A percentile compares a stretch with the other conserved stretches of the same genome.
These are phyloP conservation scores for Dioscorea cayenensis DNA, from an alignment of 116 monocot species.

Conservation along the genomic window DNA sequence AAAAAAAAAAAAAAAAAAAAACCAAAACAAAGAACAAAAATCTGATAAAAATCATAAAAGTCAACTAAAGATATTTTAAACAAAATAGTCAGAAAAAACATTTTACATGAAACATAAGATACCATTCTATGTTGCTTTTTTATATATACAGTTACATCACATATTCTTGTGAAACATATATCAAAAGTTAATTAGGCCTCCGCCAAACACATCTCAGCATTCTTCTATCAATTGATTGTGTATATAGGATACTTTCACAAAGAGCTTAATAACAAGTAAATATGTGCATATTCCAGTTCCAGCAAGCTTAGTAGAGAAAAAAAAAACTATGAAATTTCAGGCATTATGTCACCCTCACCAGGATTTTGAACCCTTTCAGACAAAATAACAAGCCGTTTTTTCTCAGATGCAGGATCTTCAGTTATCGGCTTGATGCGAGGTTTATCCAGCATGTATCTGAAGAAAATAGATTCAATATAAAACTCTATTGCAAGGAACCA, in stretches of 20 bases:
- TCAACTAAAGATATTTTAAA: background rate
- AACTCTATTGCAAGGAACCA: background rate
- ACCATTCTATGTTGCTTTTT: background rate
- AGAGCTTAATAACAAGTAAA: no score
- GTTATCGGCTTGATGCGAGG: conserved; percentile 73
- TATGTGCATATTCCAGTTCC: no score
- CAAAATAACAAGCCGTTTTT: conserved; percentile 64
- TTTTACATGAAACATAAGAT: background rate
- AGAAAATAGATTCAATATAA: conserved; percentile 3
- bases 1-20: conserved; percentile 1
- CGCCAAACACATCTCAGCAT: no score
- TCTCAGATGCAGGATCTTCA: conserved; percentile 60
- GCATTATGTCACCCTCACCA: conserved; percentile 28
- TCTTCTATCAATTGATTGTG: no score
- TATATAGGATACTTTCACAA: no score
- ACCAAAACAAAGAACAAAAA: background rate
- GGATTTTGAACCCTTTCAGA: conserved; percentile 70
- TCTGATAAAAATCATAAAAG: background rate
- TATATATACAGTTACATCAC: background rate
- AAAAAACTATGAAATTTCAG: background rate
- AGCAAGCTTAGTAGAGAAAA: background rate
- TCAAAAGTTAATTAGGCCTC: background rate
- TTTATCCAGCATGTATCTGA: conserved; percentile 70
- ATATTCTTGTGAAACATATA: background rate
- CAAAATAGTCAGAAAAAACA: background rate